Evolutionary conservation across 2,329 filamentous ascomycete genomes (phyloP).

Genomic region (Cordyceps farinosa): DNA sequence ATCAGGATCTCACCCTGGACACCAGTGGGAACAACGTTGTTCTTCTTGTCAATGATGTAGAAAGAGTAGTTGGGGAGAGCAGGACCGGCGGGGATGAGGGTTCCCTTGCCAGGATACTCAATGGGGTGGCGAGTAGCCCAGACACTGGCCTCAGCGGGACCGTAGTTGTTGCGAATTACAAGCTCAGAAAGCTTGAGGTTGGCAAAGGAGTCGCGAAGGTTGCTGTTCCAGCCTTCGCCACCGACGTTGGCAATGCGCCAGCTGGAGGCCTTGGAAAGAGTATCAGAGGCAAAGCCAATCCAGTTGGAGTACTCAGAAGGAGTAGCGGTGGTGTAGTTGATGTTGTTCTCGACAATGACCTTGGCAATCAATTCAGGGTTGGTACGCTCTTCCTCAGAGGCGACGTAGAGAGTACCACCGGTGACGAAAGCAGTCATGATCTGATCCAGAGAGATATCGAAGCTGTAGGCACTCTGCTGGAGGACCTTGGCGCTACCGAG

Average conservation of each 20-base stretch:
- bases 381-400: conserved; percentile 27
- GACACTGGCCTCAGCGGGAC: conserved; percentile 17
- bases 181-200: conserved; percentile 18
- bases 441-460: conserved; percentile 40
- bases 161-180: conserved; percentile 19
- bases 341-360: conserved; percentile 32
- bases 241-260: conserved; percentile 22
- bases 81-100: conserved; percentile 22
- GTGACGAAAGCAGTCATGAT: conserved; percentile 33
- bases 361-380: conserved; percentile 35
- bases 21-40: conserved; percentile 20
- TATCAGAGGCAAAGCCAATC: conserved; percentile 24
- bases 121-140: conserved; percentile 19
- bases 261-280: conserved; percentile 17
- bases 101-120: conserved; percentile 21
- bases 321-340: conserved; percentile 38
- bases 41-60: conserved; percentile 39
- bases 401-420: conserved; percentile 37
- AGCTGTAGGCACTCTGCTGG: conserved; percentile 38
- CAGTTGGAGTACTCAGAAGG: conserved; percentile 39
- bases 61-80: conserved; percentile 32
- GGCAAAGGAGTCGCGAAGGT: conserved; percentile 18
- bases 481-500: conserved; percentile 30
- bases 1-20: conserved; percentile 25
- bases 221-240: conserved; percentile 21